Conservation (phyloP, 139 green algal species). For the Tetraselmis chui region DNA sequence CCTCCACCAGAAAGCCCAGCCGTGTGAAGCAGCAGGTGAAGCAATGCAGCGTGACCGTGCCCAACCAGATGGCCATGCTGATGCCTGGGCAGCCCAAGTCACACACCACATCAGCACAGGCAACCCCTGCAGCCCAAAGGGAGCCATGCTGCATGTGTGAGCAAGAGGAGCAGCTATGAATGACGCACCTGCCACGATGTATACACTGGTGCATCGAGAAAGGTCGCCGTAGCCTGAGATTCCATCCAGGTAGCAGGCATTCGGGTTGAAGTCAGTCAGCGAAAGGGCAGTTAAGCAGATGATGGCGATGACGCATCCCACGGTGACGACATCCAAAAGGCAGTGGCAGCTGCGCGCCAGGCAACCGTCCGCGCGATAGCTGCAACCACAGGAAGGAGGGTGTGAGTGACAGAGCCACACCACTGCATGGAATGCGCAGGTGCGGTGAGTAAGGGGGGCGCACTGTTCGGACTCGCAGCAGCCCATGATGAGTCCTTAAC, state of each 20-base stretch:
- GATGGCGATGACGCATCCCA: background rate
- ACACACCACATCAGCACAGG: background rate
- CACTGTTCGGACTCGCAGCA: background rate
- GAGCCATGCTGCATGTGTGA: too few relatives aligned
- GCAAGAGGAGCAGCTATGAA: too few relatives aligned
- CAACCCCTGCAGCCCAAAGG: too few relatives aligned
- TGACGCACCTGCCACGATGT: background rate
- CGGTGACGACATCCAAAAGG: background rate
- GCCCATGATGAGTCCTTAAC: too few relatives aligned
- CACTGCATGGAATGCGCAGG: too few relatives aligned
- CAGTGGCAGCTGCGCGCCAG: background rate
- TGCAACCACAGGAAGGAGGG: too few relatives aligned
- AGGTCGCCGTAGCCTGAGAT: background rate
- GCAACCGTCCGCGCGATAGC: background rate
- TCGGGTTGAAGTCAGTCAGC: background rate
- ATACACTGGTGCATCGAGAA: background rate
- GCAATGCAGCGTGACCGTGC: background rate
- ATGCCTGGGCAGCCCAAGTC: background rate
- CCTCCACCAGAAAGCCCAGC: background rate
- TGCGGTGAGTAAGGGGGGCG: too few relatives aligned
- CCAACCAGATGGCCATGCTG: background rate
- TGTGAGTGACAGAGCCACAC: too few relatives aligned
- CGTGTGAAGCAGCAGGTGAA: background rate
- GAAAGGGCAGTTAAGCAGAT: background rate
- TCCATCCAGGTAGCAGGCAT: background rate